Evolutionary conservation across 2,329 filamentous ascomycete species (phyloP), one percentile per base, ranked within the genome.

Genomic region (Colletotrichum falcatum): DNA sequence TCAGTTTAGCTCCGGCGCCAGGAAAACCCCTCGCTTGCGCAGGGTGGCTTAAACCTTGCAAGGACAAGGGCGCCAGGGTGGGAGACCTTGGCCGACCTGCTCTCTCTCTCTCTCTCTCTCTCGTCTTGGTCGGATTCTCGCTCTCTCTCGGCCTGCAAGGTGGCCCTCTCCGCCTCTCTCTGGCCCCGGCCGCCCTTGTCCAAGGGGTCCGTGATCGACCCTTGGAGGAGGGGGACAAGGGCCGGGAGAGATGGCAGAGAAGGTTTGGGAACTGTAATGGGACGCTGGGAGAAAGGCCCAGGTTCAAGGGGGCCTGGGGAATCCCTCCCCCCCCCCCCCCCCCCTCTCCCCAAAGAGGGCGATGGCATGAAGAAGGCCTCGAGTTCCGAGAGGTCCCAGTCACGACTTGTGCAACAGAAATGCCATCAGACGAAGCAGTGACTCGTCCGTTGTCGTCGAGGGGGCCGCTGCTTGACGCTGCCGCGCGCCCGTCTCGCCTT

Each of bases 191-290:
- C 59, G 44, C 64, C 55, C 71, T 54, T 54, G 69, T 39, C 16
- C 37, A 55, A 62, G 63, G 70, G 72, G 72, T 72, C 70, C 63
- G 72, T 72, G 72, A 73, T 73, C 72, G 72, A 72, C 72, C 61
- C 69, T 20, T 44, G 18, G 18, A 44, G 55, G 39, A 55, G 60
- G 55, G 39, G 60, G 60, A 65, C 65, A 60, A 68, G 61, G 61
- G 65, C 54, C 54, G 53, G 54, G 28, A 30, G 9, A 72, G 66
- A 61, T 61, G 61, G 56, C 39, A 70, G 66, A 53, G 51, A 59
- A 49, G 53, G 58, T 70, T 62, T 67, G 54, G 66, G 51, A 58
- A 35, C 46, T 65, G 64, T 30, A 59, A 59, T 54, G 66, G 59
- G 35, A 67, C 67, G 68, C 70, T 61, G 68, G 66, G n/a, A n/a